A percentile compares a stretch with the other conserved stretches of the same genome.
These are phyloP conservation scores for Aspergillus novoparasiticus DNA, from an alignment of 2,329 filamentous ascomycete genomes.

Conservation along the genomic window DNA sequence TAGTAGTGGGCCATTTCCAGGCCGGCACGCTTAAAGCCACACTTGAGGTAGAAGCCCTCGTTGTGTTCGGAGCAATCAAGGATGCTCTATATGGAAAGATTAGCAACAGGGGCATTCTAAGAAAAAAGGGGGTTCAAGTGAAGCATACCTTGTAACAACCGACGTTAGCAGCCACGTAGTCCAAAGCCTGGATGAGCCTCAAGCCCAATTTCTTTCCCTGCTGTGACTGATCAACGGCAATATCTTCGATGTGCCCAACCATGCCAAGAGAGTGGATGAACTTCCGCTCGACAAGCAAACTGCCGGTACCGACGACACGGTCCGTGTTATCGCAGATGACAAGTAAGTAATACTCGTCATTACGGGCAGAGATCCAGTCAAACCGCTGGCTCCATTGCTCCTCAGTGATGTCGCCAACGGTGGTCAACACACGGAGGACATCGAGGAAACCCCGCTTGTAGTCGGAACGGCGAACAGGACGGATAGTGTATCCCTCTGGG, in stretches of 20 bases:
- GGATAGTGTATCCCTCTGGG: conserved; percentile 79
- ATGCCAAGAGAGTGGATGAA: conserved; percentile 51
- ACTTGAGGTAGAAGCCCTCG: conserved; percentile 98
- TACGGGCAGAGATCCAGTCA: conserved; percentile 74
- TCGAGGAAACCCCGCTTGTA: conserved; percentile 84
- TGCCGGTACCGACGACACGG: conserved; percentile 85
- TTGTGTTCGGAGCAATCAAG: conserved; percentile 95
- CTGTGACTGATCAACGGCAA: conserved; percentile 90
- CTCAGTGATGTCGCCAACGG: conserved; percentile 81
- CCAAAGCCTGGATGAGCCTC: conserved; percentile 89
- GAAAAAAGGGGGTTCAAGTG: background rate
- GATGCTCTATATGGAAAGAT: conserved; percentile 66
- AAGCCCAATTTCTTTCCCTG: conserved; percentile 96
- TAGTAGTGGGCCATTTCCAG: conserved; percentile 98
- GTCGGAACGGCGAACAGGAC: conserved; percentile 76
- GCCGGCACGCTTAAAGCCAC: conserved; percentile 88
- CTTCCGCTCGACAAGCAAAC: conserved; percentile 89
- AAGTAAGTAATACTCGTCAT: conserved; percentile 81
- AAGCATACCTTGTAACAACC: conserved; percentile 81
- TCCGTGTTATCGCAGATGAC: conserved; percentile 74
- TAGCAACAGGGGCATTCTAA: conserved; percentile 9
- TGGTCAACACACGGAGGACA: conserved; percentile 86
- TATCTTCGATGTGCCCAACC: conserved; percentile 97
- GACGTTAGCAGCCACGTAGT: conserved; percentile 81
- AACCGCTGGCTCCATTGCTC: conserved; percentile 77